Evolutionary conservation across 768 basidiomycete species (phyloP).

Genomic region (Pleurotus citrinopileatus): DNA sequence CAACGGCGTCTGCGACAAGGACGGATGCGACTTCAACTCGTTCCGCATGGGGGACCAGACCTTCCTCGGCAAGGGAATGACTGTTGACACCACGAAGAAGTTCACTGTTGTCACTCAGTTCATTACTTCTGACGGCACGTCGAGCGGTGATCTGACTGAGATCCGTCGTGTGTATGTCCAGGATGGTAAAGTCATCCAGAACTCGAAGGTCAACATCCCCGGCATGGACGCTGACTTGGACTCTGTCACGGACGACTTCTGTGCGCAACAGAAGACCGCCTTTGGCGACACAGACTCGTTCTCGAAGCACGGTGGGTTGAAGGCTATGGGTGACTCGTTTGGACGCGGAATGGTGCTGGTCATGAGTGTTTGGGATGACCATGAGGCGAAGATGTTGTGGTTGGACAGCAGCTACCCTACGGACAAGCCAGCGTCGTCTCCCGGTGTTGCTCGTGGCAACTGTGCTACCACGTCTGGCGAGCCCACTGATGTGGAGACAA

Average conservation of each 20-base stretch:
- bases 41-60: conserved; percentile 39
- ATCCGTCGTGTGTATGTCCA: conserved; percentile 44
- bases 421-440: conserved; percentile 16
- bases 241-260: conserved; percentile 40
- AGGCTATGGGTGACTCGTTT: conserved; percentile 23
- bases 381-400: conserved; percentile 38
- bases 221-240: conserved; percentile 25
- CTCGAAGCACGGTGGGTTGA: conserved; percentile 29
- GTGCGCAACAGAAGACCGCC: conserved; percentile 29
- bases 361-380: conserved; percentile 38
- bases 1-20: conserved; percentile 37
- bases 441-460: conserved; percentile 35
- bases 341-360: conserved; percentile 34
- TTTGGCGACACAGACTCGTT: conserved; percentile 38
- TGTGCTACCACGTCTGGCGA: conserved; percentile 36
- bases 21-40: conserved; percentile 48
- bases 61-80: conserved; percentile 37
- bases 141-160: conserved; percentile 32
- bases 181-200: conserved; percentile 38
- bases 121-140: conserved; percentile 34
- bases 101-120: conserved; percentile 45
- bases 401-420: conserved; percentile 34
- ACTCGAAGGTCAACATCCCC: conserved; percentile 33
- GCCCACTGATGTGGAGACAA: conserved; percentile 32
- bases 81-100: conserved; percentile 35